Conservation (phyloP, 139 green algal species). For the Picochlorum costavermella region DNA sequence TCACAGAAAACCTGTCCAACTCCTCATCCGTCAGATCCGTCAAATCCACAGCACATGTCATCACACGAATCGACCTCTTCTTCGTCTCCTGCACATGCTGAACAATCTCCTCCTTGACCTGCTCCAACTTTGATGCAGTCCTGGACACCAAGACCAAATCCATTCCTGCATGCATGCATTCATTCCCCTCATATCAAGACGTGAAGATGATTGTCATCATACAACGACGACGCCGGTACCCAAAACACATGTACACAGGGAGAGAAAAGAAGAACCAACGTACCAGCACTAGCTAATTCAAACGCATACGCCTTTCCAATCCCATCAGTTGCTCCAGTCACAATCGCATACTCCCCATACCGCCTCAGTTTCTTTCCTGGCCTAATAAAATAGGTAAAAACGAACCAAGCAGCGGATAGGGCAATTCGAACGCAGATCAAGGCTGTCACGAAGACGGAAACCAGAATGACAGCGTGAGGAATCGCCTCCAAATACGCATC, state of each 20-base stretch:
- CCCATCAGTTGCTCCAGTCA: conserved; percentile 75
- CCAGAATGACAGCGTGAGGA: neutral
- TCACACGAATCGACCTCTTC: conserved; percentile 40
- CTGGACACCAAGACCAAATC: conserved; percentile 69
- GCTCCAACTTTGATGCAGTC: conserved; percentile 16
- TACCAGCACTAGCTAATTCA: conserved; percentile 48
- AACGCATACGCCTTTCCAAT: conserved; percentile 63
- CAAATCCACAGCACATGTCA: conserved; percentile 39
- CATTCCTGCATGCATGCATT: conserved; percentile 30
- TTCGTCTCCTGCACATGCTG: conserved; percentile 35
- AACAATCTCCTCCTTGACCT: conserved; percentile 47
- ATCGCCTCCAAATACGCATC: too few relatives aligned
- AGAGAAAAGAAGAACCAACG: neutral
- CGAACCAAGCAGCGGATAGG: conserved; percentile 4
- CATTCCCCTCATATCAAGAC: too few relatives aligned
- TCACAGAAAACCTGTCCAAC: conserved; percentile 13
- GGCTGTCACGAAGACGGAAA: neutral
- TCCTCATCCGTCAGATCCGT: conserved; percentile 14
- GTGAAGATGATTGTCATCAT: too few relatives aligned
- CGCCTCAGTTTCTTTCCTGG: conserved; percentile 45
- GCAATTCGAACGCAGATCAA: neutral
- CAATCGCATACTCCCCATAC: conserved; percentile 50
- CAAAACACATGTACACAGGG: neutral
- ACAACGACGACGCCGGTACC: too few relatives aligned
- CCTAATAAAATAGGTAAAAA: conserved; percentile 43